Base-by-base conservation (phyloP, 164 flowering plant species). In the Tinospora cordifolia region DNA sequence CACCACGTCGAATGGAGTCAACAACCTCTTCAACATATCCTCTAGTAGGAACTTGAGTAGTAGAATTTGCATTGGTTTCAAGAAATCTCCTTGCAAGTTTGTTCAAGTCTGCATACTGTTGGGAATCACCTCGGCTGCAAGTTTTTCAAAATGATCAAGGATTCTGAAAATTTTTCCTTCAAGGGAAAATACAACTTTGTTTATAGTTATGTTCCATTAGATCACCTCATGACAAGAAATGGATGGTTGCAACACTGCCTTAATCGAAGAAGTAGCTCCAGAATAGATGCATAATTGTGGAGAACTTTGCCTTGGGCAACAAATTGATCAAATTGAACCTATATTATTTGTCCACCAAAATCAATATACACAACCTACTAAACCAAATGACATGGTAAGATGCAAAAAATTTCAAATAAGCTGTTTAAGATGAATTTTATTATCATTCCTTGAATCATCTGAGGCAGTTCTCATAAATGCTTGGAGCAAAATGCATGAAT, bases 161-260 rank as follows among this genome's bases (percentile, higher is more conserved):
- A 57, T 49, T n/a, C 34, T 21, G 30, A 11, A 69, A 65, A 9
- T 15, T 19, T 15, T 27, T n/a, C n/a, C n/a, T n/a, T n/a, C n/a
- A 26, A 73, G 22, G 8, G 21, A n/a, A 72, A 9, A 60, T 19
- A 15, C 7, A n/a, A 30, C 1, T 21, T 19, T 8, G 17, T 0
- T 0, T 0, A 63, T 69, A 40, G 27, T 25, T 21, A 30, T 30
- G 2, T 12, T 7, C 49, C 39, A 58, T 44, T 25, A 19, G 27
- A 36, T 71, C 62, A 89, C 97, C 97, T 88, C 90, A 89, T 85
- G 25, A 91, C 94, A 57, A 91, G 97, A 77, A 81, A 91, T 36
- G 94, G 97, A 69, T 91, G 97, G 75, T 91, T 86, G 80, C 94
- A 89, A 63, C 94, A 88, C 73, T 88, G 94, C 72, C 97, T 79